A percentile compares a stretch with the other conserved stretches of the same genome.
Conservation (phyloP, 2,329 filamentous ascomycete genomes). For the Tympanopsis confertula region DNA sequence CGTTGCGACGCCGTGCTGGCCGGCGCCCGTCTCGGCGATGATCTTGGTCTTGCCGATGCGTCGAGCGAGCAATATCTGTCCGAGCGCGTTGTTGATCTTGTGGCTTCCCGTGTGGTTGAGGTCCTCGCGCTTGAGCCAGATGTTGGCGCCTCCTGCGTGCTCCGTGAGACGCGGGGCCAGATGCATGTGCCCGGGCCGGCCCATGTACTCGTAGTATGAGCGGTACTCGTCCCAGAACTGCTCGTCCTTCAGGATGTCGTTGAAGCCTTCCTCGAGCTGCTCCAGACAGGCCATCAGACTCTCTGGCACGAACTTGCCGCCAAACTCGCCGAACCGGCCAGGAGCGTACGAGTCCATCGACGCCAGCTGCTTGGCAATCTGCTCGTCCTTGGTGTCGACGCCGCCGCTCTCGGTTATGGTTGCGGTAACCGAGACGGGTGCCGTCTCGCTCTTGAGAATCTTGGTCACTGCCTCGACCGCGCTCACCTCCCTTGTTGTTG, state of each 20-base stretch:
- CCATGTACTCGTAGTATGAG: conserved; percentile 95
- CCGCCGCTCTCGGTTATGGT: conserved; percentile 10
- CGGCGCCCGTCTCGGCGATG: conserved; percentile 93
- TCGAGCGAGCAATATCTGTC: conserved; percentile 77
- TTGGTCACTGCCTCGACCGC: conserved; percentile 58
- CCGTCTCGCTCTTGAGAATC: conserved; percentile 45
- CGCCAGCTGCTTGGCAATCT: conserved; percentile 75
- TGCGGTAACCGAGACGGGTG: conserved; percentile 17
- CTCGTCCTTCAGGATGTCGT: conserved; percentile 73
- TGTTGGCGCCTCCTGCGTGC: conserved; percentile 80
- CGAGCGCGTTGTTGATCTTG: conserved; percentile 98
- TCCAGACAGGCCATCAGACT: conserved; percentile 93
- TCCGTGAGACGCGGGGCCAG: conserved; percentile 79
- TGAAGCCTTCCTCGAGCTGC: conserved; percentile 84
- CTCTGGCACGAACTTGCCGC: conserved; percentile 94
- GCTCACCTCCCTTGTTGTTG: conserved; percentile 50
- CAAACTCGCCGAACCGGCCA: conserved; percentile 86
- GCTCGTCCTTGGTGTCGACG: conserved; percentile 33
- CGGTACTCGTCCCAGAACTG: conserved; percentile 95
- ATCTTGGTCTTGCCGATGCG: conserved; percentile 90
- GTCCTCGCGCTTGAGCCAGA: conserved; percentile 97
- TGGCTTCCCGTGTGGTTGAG: conserved; percentile 95
- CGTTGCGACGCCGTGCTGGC: conserved; percentile 94
- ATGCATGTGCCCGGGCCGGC: conserved; percentile 83
- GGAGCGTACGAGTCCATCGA: conserved; percentile 68